A percentile compares a stretch with the other conserved stretches of the same genome.
Conservation (phyloP, 169 alveolate species). For the Eimeria necatrix region DNA sequence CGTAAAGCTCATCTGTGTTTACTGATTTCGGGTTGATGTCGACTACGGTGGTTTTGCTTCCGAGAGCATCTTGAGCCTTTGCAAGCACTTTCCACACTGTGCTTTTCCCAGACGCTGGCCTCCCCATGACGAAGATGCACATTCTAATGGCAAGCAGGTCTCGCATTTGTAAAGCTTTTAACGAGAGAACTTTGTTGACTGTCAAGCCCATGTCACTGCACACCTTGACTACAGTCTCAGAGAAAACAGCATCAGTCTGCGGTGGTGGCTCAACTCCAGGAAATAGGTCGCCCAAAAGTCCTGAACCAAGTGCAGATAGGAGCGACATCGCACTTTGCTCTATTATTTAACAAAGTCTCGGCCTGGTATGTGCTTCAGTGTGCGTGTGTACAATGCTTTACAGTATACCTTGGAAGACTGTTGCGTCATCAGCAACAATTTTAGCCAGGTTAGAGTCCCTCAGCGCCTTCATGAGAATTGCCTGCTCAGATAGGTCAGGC, state of each 20-base stretch:
- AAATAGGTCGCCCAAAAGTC: slow-evolving; percentile 96
- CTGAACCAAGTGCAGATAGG: slow-evolving; percentile 74
- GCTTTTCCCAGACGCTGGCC: slow-evolving; percentile 97
- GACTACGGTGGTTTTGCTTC: slow-evolving; percentile 94
- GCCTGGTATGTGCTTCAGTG: no score
- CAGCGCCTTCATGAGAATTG: slow-evolving; percentile 96
- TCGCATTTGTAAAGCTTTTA: slow-evolving; percentile 95
- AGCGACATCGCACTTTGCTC: no score
- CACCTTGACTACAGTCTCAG: slow-evolving; percentile 89
- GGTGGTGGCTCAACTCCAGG: slow-evolving; percentile 95
- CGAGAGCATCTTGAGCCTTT: slow-evolving; percentile 94
- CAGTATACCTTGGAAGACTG: slow-evolving; percentile 93
- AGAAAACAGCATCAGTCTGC: slow-evolving; percentile 94
- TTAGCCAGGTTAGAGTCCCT: slow-evolving; percentile 98
- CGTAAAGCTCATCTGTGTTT: slow-evolving; percentile 95
- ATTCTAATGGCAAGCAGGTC: slow-evolving; percentile 96
- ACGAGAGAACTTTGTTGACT: slow-evolving; percentile 88
- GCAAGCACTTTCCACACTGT: slow-evolving; percentile 96
- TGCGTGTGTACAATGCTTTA: slow-evolving; percentile 67
- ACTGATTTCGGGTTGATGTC: slow-evolving; percentile 95
- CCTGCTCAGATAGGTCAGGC: slow-evolving; percentile 95
- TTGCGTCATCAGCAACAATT: slow-evolving; percentile 94
- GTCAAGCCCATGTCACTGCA: slow-evolving; percentile 87
- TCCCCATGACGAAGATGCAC: slow-evolving; percentile 98
- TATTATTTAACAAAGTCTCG: no score